These are phyloP conservation scores for Cryptococcus jaspeensis DNA, from an alignment of 1,284 basidiomycete genomes.

Conservation along the genomic window DNA sequence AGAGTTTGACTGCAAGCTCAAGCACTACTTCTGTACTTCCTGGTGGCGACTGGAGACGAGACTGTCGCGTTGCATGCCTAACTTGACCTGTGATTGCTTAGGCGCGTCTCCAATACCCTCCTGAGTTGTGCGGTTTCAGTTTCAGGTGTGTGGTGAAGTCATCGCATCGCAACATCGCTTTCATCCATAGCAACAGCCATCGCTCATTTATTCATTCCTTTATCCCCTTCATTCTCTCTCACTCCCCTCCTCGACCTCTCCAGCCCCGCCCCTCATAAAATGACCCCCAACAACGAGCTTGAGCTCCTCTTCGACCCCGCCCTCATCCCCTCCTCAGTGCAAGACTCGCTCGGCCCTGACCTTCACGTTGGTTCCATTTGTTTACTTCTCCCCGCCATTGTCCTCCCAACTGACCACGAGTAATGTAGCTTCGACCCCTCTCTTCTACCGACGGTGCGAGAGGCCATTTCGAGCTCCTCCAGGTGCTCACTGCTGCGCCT, in stretches of 20 bases:
- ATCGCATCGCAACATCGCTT: no score
- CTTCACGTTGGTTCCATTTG: constrained; percentile 22
- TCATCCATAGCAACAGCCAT: no score
- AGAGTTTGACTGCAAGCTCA: no score
- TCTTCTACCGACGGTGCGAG: constrained; percentile 79
- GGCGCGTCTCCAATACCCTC: no score
- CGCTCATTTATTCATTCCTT: not conserved
- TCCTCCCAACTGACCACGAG: not conserved
- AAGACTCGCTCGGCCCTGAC: constrained; percentile 28
- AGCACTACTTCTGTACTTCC: no score
- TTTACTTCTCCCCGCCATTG: not conserved
- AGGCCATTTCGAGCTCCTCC: constrained; percentile 79
- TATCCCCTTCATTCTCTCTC: not conserved
- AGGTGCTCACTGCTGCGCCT: constrained; percentile 74
- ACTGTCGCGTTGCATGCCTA: no score
- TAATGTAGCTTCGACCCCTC: constrained; percentile 80
- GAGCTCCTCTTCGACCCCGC: constrained; percentile 39
- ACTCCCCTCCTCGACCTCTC: not conserved
- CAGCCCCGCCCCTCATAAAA: not conserved
- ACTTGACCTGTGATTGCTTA: no score
- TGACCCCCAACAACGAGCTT: constrained; percentile 11
- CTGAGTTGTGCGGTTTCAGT: no score
- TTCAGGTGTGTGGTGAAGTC: no score
- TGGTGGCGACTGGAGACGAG: no score
- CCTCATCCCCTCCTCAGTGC: constrained; percentile 29